phyloP scores from a whole-genome alignment of 2,329 filamentous ascomycete species.

The Hirsutella rhossiliensis region DNA sequence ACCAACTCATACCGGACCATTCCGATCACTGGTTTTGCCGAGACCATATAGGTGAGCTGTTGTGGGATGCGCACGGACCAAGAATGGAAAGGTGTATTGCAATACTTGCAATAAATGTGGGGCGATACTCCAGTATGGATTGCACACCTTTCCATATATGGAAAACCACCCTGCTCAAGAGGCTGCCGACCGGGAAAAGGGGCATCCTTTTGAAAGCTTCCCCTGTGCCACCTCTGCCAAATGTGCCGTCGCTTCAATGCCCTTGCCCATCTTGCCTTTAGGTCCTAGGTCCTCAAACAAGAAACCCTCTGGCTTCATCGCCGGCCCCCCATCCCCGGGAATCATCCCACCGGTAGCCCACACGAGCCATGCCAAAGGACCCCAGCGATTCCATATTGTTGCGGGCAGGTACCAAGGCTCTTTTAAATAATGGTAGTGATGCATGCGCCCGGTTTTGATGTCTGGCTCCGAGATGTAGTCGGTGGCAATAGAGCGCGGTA shows the following conservation, averaged over 20 bases:
- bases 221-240: too few species aligned
- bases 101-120: too few species aligned
- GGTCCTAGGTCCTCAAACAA: conserved; percentile 53
- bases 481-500: conserved; percentile 40
- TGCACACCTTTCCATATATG: too few species aligned
- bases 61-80: too few species aligned
- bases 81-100: too few species aligned
- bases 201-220: too few species aligned
- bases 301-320: conserved; percentile 37
- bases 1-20: too few species aligned
- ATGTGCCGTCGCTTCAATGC: conserved; percentile 27
- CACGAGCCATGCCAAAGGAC: conserved; percentile 37
- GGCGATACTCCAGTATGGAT: too few species aligned
- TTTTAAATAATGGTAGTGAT: conserved; percentile 38
- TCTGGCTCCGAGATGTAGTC: conserved; percentile 34
- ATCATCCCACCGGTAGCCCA: conserved; percentile 30
- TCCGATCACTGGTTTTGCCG: too few species aligned
- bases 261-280: conserved; percentile 35
- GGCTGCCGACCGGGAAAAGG: too few species aligned
- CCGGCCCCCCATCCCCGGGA: conserved; percentile 27
- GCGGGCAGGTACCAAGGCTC: conserved; percentile 53
- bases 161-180: too few species aligned
- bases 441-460: conserved; percentile 38
- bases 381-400: conserved; percentile 51
- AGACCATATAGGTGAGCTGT: too few species aligned